Evolutionary conservation across 2,329 filamentous ascomycete genomes (phyloP).

Genomic region (Ophiosphaerella korrae): DNA sequence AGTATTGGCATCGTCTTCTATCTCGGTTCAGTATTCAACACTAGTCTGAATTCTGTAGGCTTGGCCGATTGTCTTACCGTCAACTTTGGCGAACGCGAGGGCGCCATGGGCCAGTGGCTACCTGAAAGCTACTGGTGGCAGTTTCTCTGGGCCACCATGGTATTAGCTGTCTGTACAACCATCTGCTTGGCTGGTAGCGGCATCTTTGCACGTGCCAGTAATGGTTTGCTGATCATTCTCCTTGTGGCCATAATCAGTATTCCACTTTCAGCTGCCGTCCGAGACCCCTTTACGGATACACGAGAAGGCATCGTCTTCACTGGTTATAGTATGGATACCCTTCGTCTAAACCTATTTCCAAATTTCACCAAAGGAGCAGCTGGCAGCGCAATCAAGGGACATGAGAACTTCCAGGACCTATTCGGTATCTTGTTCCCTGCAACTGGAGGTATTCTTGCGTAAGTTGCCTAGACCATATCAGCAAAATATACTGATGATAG

Average conservation of each 20-base stretch:
- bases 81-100: slow-evolving; percentile 67
- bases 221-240: slow-evolving; percentile 73
- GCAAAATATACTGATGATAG: slow-evolving; percentile 34
- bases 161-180: slow-evolving; percentile 72
- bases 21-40: slow-evolving; percentile 81
- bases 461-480: slow-evolving; percentile 24
- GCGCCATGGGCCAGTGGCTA: slow-evolving; percentile 64
- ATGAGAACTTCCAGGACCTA: slow-evolving; percentile 76
- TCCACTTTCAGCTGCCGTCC: slow-evolving; percentile 74
- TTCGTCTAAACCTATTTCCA: slow-evolving; percentile 76
- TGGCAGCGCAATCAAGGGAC: slow-evolving; percentile 65
- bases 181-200: slow-evolving; percentile 81
- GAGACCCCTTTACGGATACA: slow-evolving; percentile 68
- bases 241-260: slow-evolving; percentile 79
- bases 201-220: slow-evolving; percentile 80
- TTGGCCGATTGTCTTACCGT: slow-evolving; percentile 80
- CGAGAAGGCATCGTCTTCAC: slow-evolving; percentile 74
- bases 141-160: slow-evolving; percentile 75
- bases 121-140: slow-evolving; percentile 75
- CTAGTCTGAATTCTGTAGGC: slow-evolving; percentile 85
- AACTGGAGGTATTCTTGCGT: slow-evolving; percentile 65
- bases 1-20: slow-evolving; percentile 89
- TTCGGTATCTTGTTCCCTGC: slow-evolving; percentile 87
- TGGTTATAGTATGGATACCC: slow-evolving; percentile 71
- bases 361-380: slow-evolving; percentile 65